Evolutionary conservation across 2,329 filamentous ascomycete genomes (phyloP).

Genomic region (Fusarium brevicatenulatum): DNA sequence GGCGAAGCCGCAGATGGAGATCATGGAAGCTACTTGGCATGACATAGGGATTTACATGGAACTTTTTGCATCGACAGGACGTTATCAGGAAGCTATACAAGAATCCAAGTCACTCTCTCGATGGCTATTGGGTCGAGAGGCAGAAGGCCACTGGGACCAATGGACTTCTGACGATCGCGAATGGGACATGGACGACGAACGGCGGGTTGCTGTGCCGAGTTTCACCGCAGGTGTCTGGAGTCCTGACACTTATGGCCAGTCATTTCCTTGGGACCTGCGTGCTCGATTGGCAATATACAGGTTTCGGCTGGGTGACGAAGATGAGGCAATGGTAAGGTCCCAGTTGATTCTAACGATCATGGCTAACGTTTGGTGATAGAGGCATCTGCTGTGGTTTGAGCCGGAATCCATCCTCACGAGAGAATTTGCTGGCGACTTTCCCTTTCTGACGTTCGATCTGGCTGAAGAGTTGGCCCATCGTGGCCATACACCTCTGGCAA

Average conservation of each 20-base stretch:
- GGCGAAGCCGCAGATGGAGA: constrained; percentile 46
- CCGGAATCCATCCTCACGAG: constrained; percentile 62
- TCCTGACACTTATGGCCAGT: constrained; percentile 72
- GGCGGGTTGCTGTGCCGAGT: constrained; percentile 69
- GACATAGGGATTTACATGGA: constrained; percentile 89
- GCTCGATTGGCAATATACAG: constrained; percentile 86
- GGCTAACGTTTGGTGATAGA: constrained; percentile 51
- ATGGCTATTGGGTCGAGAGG: constrained; percentile 81
- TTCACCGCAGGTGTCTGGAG: constrained; percentile 68
- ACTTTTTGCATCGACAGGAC: constrained; percentile 73
- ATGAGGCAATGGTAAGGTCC: constrained; percentile 77
- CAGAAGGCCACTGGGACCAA: constrained; percentile 82
- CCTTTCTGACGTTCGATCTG: constrained; percentile 80
- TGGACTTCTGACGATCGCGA: constrained; percentile 82
- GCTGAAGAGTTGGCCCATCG: constrained; percentile 56
- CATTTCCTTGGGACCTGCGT: constrained; percentile 83
- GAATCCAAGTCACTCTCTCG: constrained; percentile 78
- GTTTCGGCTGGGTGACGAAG: constrained; percentile 72
- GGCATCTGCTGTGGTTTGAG: constrained; percentile 76
- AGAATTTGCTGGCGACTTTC: constrained; percentile 70
- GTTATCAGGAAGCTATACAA: constrained; percentile 72
- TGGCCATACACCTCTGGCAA: constrained; percentile 52
- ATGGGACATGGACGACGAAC: constrained; percentile 80
- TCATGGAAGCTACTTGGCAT: constrained; percentile 71
- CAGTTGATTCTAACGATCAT: background rate